A percentile compares a stretch with the other conserved stretches of the same genome.
Evolutionary conservation across 768 basidiomycete species (phyloP).

Genomic region (Russula emetica): DNA sequence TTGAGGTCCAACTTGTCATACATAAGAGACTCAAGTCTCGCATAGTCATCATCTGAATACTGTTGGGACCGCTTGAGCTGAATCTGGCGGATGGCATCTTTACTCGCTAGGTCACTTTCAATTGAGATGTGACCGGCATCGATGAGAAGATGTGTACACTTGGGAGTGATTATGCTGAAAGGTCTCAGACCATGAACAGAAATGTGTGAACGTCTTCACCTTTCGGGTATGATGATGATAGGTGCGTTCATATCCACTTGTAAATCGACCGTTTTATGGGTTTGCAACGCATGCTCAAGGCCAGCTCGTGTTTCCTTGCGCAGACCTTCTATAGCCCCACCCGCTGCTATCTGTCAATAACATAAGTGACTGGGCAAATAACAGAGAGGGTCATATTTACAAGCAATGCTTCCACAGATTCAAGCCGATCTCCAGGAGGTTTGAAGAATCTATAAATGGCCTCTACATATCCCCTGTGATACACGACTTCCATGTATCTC

Average conservation of each 20-base stretch:
- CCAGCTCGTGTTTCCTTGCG: conserved; percentile 93
- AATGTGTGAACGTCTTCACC: conserved; percentile 44
- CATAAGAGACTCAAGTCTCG: conserved; percentile 84
- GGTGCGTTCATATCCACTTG: conserved; percentile 96
- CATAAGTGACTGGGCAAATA: conserved; percentile 11
- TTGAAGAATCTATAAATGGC: conserved; percentile 88
- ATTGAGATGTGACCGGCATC: conserved; percentile 97
- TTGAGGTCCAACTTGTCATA: conserved; percentile 86
- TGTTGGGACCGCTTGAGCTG: conserved; percentile 78
- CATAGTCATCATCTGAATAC: conserved; percentile 85
- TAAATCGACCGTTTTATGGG: conserved; percentile 94
- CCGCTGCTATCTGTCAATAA: conserved; percentile 69
- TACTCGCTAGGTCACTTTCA: conserved; percentile 83
- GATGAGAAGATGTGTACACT: conserved; percentile 82
- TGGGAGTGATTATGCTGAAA: conserved; percentile 63
- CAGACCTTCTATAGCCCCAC: conserved; percentile 87
- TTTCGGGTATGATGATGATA: conserved; percentile 94
- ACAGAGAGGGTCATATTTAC: conserved; percentile 41
- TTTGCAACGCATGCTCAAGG: conserved; percentile 87
- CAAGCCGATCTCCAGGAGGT: conserved; percentile 89
- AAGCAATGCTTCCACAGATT: conserved; percentile 90
- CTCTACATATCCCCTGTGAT: conserved; percentile 91
- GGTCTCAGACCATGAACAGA: conserved; percentile 11
- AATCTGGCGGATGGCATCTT: conserved; percentile 70
- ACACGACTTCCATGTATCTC: conserved; percentile 96